These are phyloP conservation scores for Amanita rubescens DNA, from an alignment of 768 basidiomycete species.

Conservation along the genomic window DNA sequence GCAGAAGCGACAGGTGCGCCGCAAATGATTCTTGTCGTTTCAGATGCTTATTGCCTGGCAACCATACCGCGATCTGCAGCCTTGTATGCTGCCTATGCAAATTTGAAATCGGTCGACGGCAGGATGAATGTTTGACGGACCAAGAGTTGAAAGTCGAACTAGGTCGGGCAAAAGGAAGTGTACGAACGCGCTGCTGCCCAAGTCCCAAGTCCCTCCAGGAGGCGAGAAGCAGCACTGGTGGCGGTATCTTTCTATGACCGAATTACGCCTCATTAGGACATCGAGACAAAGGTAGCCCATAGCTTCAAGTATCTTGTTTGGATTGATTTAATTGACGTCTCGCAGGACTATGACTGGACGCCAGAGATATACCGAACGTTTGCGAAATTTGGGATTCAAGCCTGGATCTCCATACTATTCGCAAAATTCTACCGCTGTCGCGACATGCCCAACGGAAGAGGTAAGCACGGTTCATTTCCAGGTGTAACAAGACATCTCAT, in stretches of 20 bases:
- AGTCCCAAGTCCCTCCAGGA: conserved; percentile 95
- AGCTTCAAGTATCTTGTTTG: no score
- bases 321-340: background rate
- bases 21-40: no score
- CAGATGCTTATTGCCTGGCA: no score
- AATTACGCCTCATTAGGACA: conserved; percentile 97
- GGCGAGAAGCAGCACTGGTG: conserved; percentile 90
- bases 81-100: no score
- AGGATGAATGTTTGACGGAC: no score
- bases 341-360: conserved; percentile 74
- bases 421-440: conserved; percentile 87
- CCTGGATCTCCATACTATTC: conserved; percentile 73
- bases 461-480: conserved; percentile 30
- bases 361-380: conserved; percentile 94
- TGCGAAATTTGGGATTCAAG: conserved; percentile 84
- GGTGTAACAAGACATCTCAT: conserved; percentile 24
- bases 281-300: conserved; percentile 77
- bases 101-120: no score
- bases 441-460: conserved; percentile 95
- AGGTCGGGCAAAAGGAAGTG: no score
- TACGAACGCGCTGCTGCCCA: conserved; percentile 93
- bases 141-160: no score
- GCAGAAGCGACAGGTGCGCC: no score
- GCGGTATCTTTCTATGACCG: conserved; percentile 87
- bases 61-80: no score